A percentile compares a stretch with the other conserved stretches of the same genome.
Conservation (phyloP, 495 filamentous ascomycete species). For the Podospora pseudopauciseta region DNA sequence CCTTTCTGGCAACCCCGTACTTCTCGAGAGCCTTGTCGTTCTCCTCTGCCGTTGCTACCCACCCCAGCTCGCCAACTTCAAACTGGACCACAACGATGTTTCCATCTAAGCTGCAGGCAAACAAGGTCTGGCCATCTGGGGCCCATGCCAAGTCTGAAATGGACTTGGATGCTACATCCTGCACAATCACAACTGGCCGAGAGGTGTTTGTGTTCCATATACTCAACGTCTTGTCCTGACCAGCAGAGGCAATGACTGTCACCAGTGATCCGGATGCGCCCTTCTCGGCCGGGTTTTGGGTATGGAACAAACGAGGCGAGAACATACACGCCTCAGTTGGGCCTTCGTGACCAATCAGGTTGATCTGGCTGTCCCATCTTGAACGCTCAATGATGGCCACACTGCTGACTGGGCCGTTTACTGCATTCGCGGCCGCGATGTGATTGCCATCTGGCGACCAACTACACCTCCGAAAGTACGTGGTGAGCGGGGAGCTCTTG, state of each 20-base stretch:
- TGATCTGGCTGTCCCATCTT: slow-evolving; percentile 93
- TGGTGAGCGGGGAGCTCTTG: slow-evolving; percentile 81
- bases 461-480: slow-evolving; percentile 93
- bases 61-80: slow-evolving; percentile 47
- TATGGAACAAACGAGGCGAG: slow-evolving; percentile 80
- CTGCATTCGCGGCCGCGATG: slow-evolving; percentile 93
- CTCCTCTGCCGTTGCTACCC: slow-evolving; percentile 65
- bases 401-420: slow-evolving; percentile 94
- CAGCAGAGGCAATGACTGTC: slow-evolving; percentile 93
- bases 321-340: slow-evolving; percentile 97
- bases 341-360: slow-evolving; percentile 93
- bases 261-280: slow-evolving; percentile 52
- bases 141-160: slow-evolving; percentile 94
- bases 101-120: slow-evolving; percentile 81
- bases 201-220: slow-evolving; percentile 97
- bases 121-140: slow-evolving; percentile 84
- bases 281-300: slow-evolving; percentile 55
- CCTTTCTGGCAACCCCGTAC: slow-evolving; percentile 80
- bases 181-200: slow-evolving; percentile 78
- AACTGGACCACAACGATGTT: slow-evolving; percentile 67
- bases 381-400: slow-evolving; percentile 93
- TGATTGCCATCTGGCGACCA: slow-evolving; percentile 98
- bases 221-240: slow-evolving; percentile 91
- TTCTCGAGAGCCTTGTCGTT: slow-evolving; percentile 91
- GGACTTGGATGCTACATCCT: slow-evolving; percentile 83